A percentile compares a stretch with the other conserved stretches of the same genome.
Evolutionary conservation across 306 rosid genomes (phyloP).

Genomic region (Quercus engelmannii): DNA sequence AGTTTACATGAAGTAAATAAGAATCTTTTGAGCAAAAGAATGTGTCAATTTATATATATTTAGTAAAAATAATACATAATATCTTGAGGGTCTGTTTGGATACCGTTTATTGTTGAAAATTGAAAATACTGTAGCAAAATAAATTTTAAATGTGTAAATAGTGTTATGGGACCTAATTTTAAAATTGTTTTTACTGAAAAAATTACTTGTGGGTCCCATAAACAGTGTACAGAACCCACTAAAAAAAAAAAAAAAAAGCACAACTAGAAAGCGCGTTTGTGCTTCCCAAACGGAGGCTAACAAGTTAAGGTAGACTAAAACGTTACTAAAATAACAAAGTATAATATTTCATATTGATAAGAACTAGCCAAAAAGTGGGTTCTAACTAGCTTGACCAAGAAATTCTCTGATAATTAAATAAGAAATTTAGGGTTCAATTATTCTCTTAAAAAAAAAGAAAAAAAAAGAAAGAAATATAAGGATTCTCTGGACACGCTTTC

Average conservation of each 20-base stretch:
- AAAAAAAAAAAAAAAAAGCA: too few species aligned
- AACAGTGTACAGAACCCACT: too few species aligned
- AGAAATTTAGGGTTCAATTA: fast-evolving
- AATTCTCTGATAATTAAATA: fast-evolving
- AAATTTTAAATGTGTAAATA: too few species aligned
- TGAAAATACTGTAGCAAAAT: fast-evolving
- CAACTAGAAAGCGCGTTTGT: too few species aligned
- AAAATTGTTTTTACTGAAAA: too few species aligned
- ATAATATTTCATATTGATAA: neutral
- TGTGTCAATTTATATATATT: neutral
- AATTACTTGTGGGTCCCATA: fast-evolving
- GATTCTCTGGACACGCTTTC: slow-evolving; percentile 62
- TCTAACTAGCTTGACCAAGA: fast-evolving
- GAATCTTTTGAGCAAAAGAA: neutral
- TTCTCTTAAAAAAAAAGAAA: too few species aligned
- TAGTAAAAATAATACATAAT: neutral
- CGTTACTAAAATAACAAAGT: neutral
- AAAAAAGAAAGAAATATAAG: slow-evolving; percentile 17
- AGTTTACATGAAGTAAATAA: neutral
- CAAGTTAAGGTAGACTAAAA: neutral
- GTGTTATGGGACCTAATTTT: fast-evolving
- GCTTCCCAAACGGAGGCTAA: too few species aligned
- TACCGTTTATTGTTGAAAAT: too few species aligned
- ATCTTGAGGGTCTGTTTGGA: neutral
- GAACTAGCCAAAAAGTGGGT: neutral